These are phyloP conservation scores for Diplodia seriata DNA, from an alignment of 2,329 filamentous ascomycete genomes.

Conservation along the genomic window DNA sequence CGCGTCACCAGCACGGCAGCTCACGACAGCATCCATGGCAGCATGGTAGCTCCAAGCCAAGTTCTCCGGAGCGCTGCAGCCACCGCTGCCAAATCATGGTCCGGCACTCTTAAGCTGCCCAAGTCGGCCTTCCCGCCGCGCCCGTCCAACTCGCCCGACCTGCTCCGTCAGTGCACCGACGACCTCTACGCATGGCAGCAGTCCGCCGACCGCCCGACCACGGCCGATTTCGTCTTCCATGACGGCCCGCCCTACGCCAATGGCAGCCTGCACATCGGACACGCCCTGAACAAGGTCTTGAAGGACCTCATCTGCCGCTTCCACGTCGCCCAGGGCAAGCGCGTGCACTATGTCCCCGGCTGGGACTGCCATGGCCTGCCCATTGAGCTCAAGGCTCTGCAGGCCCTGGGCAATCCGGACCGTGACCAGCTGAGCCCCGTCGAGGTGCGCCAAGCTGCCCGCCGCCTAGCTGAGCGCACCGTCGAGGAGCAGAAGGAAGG, in stretches of 20 bases:
- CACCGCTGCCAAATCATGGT: slow-evolving; percentile 39
- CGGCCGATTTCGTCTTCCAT: slow-evolving; percentile 75
- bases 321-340: slow-evolving; percentile 77
- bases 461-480: slow-evolving; percentile 70
- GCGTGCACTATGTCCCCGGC: slow-evolving; percentile 83
- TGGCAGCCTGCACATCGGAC: slow-evolving; percentile 86
- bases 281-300: slow-evolving; percentile 94
- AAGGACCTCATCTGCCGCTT: slow-evolving; percentile 92
- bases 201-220: slow-evolving; percentile 52
- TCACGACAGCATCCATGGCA: slow-evolving; percentile 29
- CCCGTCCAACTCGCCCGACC: slow-evolving; percentile 49
- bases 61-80: slow-evolving; percentile 26
- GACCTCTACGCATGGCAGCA: slow-evolving; percentile 90
- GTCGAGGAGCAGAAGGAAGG: slow-evolving; percentile 74
- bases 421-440: slow-evolving; percentile 53
- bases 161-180: slow-evolving; percentile 81
- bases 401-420: slow-evolving; percentile 51
- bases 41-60: slow-evolving; percentile 33
- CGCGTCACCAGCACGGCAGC: slow-evolving; percentile 1
- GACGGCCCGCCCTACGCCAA: slow-evolving; percentile 98
- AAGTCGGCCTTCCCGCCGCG: slow-evolving; percentile 58
- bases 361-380: slow-evolving; percentile 99
- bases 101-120: slow-evolving; percentile 56
- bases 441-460: slow-evolving; percentile 69
- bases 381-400: slow-evolving; percentile 94